These are phyloP conservation scores for Galeopsis tetrahit DNA, from an alignment of 257 asterid species.

Conservation along the genomic window DNA sequence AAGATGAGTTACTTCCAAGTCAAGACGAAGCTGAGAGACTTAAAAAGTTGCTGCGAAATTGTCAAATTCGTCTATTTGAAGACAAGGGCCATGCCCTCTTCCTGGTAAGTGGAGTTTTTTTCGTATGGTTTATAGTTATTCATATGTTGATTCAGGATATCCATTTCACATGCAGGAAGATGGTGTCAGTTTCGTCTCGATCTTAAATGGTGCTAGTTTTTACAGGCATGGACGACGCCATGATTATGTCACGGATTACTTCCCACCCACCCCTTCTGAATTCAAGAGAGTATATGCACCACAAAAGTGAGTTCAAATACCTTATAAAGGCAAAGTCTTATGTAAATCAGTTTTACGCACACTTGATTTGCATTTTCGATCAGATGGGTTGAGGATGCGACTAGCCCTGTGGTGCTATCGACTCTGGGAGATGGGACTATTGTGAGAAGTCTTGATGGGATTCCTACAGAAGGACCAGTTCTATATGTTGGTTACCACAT, in stretches of 20 bases:
- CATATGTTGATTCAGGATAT: constrained; percentile 18
- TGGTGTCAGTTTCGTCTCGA: constrained; percentile 59
- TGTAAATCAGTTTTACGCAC: too few species aligned
- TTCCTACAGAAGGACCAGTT: constrained; percentile 87
- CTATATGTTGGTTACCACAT: constrained; percentile 84
- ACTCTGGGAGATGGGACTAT: constrained; percentile 66
- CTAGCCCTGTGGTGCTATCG: constrained; percentile 75
- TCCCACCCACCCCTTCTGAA: constrained; percentile 75
- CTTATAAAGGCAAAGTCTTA: too few species aligned
- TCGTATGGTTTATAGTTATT: background rate
- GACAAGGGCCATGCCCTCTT: constrained; percentile 76
- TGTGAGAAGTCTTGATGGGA: constrained; percentile 70
- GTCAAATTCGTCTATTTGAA: constrained; percentile 64
- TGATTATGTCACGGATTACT: constrained; percentile 74
- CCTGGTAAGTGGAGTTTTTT: constrained; percentile 55
- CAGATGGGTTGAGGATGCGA: constrained; percentile 66
- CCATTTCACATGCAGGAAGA: constrained; percentile 60
- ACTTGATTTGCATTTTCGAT: background rate
- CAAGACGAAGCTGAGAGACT: constrained; percentile 79
- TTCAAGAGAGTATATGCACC: constrained; percentile 52
- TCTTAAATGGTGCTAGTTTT: constrained; percentile 61
- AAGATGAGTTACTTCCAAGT: constrained; percentile 78
- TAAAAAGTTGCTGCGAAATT: constrained; percentile 51
- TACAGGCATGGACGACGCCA: constrained; percentile 72
- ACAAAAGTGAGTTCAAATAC: constrained; percentile 43